phyloP scores from a whole-genome alignment of 306 rosid genomes.

The Castanea sativa region DNA sequence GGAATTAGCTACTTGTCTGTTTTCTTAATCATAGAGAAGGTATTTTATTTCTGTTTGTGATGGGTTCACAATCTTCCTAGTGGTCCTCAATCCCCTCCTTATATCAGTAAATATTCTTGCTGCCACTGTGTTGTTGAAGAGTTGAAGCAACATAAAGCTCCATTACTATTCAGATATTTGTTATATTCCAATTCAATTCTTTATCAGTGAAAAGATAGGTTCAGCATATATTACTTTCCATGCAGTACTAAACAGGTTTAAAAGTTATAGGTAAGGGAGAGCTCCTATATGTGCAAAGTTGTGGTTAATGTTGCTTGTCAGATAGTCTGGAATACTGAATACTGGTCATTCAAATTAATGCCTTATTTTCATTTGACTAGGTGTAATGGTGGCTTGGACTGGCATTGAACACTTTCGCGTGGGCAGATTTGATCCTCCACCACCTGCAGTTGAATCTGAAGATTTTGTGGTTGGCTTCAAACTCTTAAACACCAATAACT shows the following conservation, averaged over 20 bases:
- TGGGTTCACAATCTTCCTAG: no score
- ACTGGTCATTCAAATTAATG: background rate
- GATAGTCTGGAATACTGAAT: background rate
- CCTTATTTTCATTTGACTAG: slow-evolving; percentile 36
- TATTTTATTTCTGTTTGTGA: no score
- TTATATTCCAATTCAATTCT: background rate
- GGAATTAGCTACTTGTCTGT: background rate
- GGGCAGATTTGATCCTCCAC: slow-evolving; percentile 95
- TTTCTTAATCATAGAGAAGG: no score
- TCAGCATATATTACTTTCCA: background rate
- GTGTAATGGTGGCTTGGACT: slow-evolving; percentile 99
- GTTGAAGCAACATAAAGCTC: background rate
- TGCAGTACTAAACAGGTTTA: background rate
- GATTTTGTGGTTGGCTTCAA: slow-evolving; percentile 60
- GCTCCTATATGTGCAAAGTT: background rate
- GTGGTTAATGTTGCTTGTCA: background rate
- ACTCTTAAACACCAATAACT: background rate
- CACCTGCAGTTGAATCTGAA: slow-evolving; percentile 86
- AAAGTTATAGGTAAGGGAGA: background rate
- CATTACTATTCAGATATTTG: background rate
- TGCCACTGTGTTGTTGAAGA: background rate
- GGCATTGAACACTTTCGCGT: slow-evolving; percentile 84
- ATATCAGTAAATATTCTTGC: background rate
- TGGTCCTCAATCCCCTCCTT: background rate
- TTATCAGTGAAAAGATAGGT: background rate